Evolutionary conservation across 768 basidiomycete species (phyloP), one percentile per base, ranked within the genome.

Genomic region (Mycena filopes): DNA sequence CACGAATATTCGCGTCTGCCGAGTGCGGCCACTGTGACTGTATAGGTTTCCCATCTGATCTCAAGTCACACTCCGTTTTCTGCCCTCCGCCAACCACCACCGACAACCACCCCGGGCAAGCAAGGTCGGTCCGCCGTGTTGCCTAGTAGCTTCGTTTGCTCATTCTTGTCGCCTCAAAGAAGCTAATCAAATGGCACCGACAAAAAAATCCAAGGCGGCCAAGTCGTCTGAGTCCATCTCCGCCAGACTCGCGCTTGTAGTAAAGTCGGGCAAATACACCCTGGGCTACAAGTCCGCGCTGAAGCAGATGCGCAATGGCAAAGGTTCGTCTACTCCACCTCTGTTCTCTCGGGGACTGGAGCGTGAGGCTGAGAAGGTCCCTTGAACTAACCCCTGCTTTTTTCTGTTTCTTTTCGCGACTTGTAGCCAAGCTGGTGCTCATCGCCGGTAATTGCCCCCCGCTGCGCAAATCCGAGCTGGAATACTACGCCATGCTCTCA

Each of bases 401-500:
- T 67, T 76, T 65, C 31, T 67, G 50, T 71, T 67, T 76, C 70
- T 58, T 56, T 73, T 53, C 72, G 59, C 68, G 36, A 36, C 9
- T 55, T 75, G 55, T 76, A 99, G 97, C 97, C 81, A 99, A 98
- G 84, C 94, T 99, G 72, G 92, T 99, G 77, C 84, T 99, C 80
- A 98, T 99, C 77, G 95, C 97, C 75, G 96, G 95, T 72, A 99
- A 99, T 85, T 98, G 96, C 84, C 98, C 98, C 63, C 98, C 98
- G 68, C 89, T 99, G 68, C 95, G 98, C 81, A 98, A 98, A 81
- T 98, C 97, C 66, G 98, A 99, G 86, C 87, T 99, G 64, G 98
- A 99, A 86, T 99, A 99, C 87, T 99, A 99, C 78, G 98, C 96
- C 83, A 98, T 98, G 96, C 87, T 99, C 78, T 98, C 96, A 72